phyloP scores from a whole-genome alignment of 2,329 filamentous ascomycete genomes.

The Claviceps spartinae region DNA sequence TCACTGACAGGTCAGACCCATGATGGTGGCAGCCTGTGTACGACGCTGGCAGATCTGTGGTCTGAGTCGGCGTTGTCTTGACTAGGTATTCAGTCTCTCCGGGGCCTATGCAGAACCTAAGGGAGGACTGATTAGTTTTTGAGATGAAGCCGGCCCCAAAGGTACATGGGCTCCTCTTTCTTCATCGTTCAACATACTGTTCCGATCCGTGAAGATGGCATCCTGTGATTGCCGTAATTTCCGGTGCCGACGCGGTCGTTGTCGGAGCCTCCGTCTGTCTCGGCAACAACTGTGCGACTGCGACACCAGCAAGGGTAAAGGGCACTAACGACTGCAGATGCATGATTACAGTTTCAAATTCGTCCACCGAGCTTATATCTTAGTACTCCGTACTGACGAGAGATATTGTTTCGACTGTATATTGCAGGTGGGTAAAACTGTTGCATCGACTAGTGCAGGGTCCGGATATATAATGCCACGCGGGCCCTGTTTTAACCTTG shows the following conservation, averaged over 20 bases:
- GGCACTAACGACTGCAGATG: not conserved
- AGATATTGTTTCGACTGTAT: not conserved
- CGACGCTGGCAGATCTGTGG: conserved; percentile 40
- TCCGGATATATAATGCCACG: not conserved
- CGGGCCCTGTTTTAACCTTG: not conserved
- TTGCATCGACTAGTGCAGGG: not conserved
- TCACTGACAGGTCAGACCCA: conserved; percentile 36
- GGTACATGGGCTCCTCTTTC: too few species aligned
- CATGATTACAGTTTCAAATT: not conserved
- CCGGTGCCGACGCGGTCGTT: conserved; percentile 9
- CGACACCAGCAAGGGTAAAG: conserved; percentile 3
- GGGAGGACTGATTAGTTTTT: not conserved
- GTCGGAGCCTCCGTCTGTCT: conserved; percentile 20
- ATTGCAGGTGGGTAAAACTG: not conserved
- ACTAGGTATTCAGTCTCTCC: conserved; percentile 29
- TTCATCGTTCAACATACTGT: conserved; percentile 17
- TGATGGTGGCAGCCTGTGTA: conserved; percentile 56
- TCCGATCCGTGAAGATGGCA: conserved; percentile 28
- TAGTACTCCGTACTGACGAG: not conserved
- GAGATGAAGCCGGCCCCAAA: too few species aligned
- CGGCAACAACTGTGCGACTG: conserved; percentile 13
- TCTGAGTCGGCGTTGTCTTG: conserved; percentile 36
- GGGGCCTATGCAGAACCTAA: conserved; percentile 29
- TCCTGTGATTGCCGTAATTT: conserved; percentile 24
- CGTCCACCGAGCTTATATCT: not conserved